Conservation (phyloP, 2,329 filamentous ascomycete species). For the Colletotrichum tamarilloi region DNA sequence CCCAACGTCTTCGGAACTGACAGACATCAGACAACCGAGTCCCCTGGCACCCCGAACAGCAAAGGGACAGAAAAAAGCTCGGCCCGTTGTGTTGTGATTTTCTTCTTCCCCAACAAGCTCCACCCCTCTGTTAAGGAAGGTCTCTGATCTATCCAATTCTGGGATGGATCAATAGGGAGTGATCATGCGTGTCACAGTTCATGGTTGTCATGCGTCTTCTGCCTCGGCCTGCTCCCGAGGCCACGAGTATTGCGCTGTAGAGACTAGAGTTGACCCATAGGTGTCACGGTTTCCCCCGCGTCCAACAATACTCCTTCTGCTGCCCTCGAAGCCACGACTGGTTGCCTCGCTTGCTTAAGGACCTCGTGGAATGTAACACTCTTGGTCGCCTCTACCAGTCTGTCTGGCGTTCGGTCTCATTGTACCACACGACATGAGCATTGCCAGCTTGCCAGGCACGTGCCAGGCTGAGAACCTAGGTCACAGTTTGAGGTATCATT, state of each 20-base stretch:
- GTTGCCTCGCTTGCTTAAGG: not conserved
- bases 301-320: not conserved
- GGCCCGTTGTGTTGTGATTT: conserved; percentile 19
- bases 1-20: conserved; percentile 30
- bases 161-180: not conserved
- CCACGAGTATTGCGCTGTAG: not conserved
- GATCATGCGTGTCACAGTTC: not conserved
- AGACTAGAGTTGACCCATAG: not conserved
- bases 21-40: conserved; percentile 33
- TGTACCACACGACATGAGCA: not conserved
- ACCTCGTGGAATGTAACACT: not conserved
- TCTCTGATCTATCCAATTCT: not conserved
- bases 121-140: not conserved
- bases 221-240: not conserved
- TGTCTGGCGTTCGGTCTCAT: not conserved
- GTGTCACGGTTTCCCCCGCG: not conserved
- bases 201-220: not conserved
- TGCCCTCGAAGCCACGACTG: not conserved
- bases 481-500: not conserved
- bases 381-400: not conserved
- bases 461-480: not conserved
- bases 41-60: conserved; percentile 5
- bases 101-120: not conserved
- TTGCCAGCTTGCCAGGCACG: not conserved
- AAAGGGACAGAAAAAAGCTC: not conserved